A percentile compares a stretch with the other conserved stretches of the same genome.
phyloP scores from a whole-genome alignment of 2,329 filamentous ascomycete genomes.

The Alternaria rosae region DNA sequence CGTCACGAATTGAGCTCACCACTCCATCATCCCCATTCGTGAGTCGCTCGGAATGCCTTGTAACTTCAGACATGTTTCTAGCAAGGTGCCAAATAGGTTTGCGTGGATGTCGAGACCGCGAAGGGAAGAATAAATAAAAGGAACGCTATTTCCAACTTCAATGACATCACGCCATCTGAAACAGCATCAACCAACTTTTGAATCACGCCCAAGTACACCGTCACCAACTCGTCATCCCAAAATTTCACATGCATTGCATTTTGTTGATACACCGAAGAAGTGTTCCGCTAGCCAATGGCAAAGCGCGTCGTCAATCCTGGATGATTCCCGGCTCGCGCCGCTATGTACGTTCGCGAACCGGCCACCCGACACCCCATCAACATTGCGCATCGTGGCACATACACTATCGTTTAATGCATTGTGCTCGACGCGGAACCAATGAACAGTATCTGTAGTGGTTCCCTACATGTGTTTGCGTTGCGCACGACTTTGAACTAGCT shows the following conservation, averaged over 20 bases:
- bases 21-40: background rate
- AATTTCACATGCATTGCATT: background rate
- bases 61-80: constrained; percentile 6
- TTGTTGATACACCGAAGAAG: no score
- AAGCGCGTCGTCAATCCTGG: background rate
- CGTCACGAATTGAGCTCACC: constrained; percentile 5
- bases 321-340: background rate
- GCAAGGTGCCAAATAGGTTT: no score
- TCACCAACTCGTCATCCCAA: background rate
- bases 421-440: background rate
- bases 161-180: constrained; percentile 7
- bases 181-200: background rate
- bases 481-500: background rate
- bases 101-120: background rate
- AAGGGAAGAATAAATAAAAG: background rate
- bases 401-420: background rate
- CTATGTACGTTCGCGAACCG: background rate
- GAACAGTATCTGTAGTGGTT: background rate
- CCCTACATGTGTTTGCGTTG: background rate
- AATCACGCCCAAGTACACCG: background rate
- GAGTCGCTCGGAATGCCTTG: constrained; percentile 1
- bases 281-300: background rate
- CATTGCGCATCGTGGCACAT: background rate
- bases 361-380: background rate
- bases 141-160: background rate